Base-by-base conservation (phyloP, 805 yeast species). In the Wickerhamomyces ciferrii region DNA sequence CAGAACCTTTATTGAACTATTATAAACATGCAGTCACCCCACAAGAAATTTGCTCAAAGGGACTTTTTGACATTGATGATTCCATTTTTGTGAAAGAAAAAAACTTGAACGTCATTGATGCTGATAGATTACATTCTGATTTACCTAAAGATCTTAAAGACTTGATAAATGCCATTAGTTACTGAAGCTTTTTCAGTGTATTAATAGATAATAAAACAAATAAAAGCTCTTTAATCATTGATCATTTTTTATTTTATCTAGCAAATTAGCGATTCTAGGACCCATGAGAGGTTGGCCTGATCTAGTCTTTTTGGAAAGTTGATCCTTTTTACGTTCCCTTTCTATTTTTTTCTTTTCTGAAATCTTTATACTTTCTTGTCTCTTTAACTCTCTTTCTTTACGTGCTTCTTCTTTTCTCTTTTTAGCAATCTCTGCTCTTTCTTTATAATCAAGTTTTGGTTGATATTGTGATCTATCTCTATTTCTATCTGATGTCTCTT, bases 261-360 rank as follows among this genome's bases (percentile, higher is more conserved):
- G 71, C 39, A 91, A 69, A 54, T 81, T 78, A 46, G 80, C 83
- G 48, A 91, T 87, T 64, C 95, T 78, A 15, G 96, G 95, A 0
- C 89, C 96, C 92, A 91, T 87, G 40, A 79, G 66, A 2, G 97
- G 97, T 63, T 91, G 98, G 0, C 98, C 98, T 4, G 69, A 60
- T 55, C 72, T 72, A 1, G 96, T 91, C 50, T 71, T 81, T 48
- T 75, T 71, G 9, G 72, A 67, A 43, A 83, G 54, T 20, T 56
- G 61, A 48, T 75, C 71, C 25, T 74, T 69, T 53, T 74, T 76
- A 31, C 55, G 68, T 60, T 69, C 76, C 58, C 69, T 67, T 35
- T 62, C 60, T 38, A 58, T 69, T 58, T 64, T 72, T 49, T 69
- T 78, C 58, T 62, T 61, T 54, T 58, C 66, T 39, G 70, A 69